Base-by-base conservation (phyloP, 495 filamentous ascomycete genomes). In the Margaritispora aquatica region DNA sequence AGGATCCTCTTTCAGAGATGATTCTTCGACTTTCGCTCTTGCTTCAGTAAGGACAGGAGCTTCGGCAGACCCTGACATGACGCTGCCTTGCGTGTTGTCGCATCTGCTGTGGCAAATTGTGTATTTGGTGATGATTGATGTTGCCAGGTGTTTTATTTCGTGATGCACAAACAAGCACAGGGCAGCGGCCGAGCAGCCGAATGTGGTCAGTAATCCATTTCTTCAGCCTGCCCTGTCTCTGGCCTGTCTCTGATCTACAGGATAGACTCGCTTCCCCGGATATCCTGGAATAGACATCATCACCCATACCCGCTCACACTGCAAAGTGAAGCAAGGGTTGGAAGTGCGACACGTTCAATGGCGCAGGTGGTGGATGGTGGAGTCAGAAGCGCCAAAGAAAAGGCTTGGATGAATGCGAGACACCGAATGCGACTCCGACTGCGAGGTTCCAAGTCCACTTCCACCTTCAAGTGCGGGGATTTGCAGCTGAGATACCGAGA, bases 1-100 rank as follows among this genome's bases (percentile, higher is more conserved):
- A 7, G 58, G 48, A 52, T 27, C 38, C 38, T 44, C 22, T 17
- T 60, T 48, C 15, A 26, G 55, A 17, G 50, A 48, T 24, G 15
- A 31, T 1, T 31, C 19, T 41, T 61, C 49, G 17, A 46, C 26
- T 4, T 57, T 27, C 19, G 54, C 48, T 34, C 19, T 63, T 29
- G 54, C n/a, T 38, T 54, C 31, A 15, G 23, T 13, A 24, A 50
- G 20, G 22, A 54, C 38, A 41, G 47, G 54, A 55, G 58, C 47
- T 54, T 29, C n/a, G 13, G 38, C 19, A 21, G 62, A 49, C 34
- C 51, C 21, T 31, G 57, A 52, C 63, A 62, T 62, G 10, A 26
- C 51, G 57, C 23, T 50, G 47, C 5, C 26, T 2, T 5, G 38
- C 38, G 38, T 5, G 36, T 26, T 38, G 20, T 57, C 48, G 57